Percentiles rank a stretch among this genome's conserved stretches.
Evolutionary conservation across 192 early-diverging fungal genomes (phyloP).

Genomic region (Chytriomyces sp.): DNA sequence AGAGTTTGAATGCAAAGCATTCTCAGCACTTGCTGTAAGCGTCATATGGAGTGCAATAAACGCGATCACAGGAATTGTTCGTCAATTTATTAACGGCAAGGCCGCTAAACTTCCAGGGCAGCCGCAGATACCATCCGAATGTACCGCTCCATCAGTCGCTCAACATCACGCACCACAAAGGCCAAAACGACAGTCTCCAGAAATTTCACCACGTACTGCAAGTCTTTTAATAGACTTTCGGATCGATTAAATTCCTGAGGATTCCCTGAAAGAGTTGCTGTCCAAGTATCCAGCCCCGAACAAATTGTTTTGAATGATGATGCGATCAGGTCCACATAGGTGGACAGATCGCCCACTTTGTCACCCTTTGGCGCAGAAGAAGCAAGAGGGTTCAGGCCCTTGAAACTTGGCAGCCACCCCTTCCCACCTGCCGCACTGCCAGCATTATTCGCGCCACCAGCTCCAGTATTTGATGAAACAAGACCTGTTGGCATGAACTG

Average conservation of each 20-base stretch:
- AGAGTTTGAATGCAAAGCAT: too few species aligned
- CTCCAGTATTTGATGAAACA: background rate
- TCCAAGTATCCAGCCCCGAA: slow-evolving; percentile 16
- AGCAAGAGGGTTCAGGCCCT: background rate
- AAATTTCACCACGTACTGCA: slow-evolving; percentile 12
- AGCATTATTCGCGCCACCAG: background rate
- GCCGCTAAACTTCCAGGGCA: background rate
- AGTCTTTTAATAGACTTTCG: background rate
- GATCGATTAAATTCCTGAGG: background rate
- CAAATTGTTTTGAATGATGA: background rate
- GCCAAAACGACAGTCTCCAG: slow-evolving; percentile 10
- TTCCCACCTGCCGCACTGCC: background rate
- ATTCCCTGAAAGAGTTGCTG: background rate
- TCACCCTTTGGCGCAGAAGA: slow-evolving; percentile 10
- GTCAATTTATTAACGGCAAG: background rate
- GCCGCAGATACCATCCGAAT: slow-evolving; percentile 6
- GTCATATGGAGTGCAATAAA: too few species aligned
- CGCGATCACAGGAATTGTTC: too few species aligned
- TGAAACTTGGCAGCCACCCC: background rate
- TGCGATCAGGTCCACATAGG: background rate
- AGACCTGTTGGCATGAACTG: too few species aligned
- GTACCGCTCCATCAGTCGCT: slow-evolving; percentile 17
- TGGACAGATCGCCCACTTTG: slow-evolving; percentile 2
- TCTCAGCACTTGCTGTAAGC: too few species aligned
- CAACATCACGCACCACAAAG: slow-evolving; percentile 10